Evolutionary conservation across 2,329 filamentous ascomycete species (phyloP).

Genomic region (Aureobasidium mangrovei): DNA sequence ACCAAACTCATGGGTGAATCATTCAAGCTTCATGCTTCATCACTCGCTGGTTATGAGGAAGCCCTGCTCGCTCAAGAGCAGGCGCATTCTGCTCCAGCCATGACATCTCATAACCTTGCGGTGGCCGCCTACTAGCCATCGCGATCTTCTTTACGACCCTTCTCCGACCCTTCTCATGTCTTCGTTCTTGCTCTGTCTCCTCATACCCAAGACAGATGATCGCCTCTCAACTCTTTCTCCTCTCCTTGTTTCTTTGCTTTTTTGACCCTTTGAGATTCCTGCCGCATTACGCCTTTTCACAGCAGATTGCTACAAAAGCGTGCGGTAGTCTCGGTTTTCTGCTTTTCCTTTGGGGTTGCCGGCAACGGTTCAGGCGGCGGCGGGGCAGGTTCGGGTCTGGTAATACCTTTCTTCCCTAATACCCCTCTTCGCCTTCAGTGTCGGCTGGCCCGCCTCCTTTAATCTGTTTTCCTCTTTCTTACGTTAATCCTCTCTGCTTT

Average conservation of each 20-base stretch:
- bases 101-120: slow-evolving; percentile 32
- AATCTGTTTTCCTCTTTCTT: slow-evolving; percentile 17
- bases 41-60: slow-evolving; percentile 89
- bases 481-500: slow-evolving; percentile 16
- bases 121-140: slow-evolving; percentile 17
- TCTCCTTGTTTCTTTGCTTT: not conserved
- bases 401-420: slow-evolving; percentile 15
- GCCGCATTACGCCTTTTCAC: slow-evolving; percentile 4
- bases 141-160: not conserved
- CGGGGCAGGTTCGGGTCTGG: slow-evolving; percentile 1
- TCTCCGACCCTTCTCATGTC: slow-evolving; percentile 3
- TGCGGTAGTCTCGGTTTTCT: slow-evolving; percentile 8
- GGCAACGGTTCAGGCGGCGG: slow-evolving; percentile 7
- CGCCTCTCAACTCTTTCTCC: slow-evolving; percentile 6
- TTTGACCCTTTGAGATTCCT: not conserved
- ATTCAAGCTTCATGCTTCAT: slow-evolving; percentile 93
- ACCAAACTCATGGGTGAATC: slow-evolving; percentile 96
- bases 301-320: slow-evolving; percentile 8
- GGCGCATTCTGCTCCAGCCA: slow-evolving; percentile 32
- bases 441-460: slow-evolving; percentile 30
- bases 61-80: slow-evolving; percentile 47
- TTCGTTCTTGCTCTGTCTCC: not conserved
- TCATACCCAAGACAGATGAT: slow-evolving; percentile 2
- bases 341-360: slow-evolving; percentile 10
- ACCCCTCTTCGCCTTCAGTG: slow-evolving; percentile 9